These are phyloP conservation scores for Peronospora destructor DNA, from an alignment of 352 stramenopile genomes.

Conservation along the genomic window DNA sequence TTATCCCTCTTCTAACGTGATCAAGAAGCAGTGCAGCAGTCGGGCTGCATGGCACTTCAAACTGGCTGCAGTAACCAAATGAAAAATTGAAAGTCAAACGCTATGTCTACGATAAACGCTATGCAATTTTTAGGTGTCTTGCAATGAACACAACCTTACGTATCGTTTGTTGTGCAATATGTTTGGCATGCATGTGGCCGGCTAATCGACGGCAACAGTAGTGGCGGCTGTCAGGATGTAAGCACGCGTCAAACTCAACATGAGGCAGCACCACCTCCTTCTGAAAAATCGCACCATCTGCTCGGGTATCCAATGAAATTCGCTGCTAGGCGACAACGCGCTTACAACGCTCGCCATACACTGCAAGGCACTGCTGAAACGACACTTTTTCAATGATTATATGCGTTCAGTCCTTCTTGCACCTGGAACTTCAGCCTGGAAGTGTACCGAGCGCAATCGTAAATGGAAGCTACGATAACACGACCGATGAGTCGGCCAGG, in stretches of 20 bases:
- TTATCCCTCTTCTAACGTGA: background rate
- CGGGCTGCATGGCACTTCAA: background rate
- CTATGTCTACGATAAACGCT: no score
- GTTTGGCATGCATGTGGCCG: no score
- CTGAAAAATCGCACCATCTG: background rate
- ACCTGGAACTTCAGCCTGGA: background rate
- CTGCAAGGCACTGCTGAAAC: slow-evolving; percentile 1
- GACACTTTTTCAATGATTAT: background rate
- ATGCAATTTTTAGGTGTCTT: no score
- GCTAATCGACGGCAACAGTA: no score
- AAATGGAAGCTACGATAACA: background rate
- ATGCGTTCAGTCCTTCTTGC: background rate
- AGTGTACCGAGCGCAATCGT: background rate
- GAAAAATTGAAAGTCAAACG: no score
- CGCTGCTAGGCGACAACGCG: background rate
- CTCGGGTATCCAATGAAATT: background rate
- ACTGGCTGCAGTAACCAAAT: background rate
- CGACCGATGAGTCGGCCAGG: background rate
- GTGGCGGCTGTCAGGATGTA: background rate
- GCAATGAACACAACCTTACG: no score
- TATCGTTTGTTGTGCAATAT: no score
- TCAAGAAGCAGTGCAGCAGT: no score
- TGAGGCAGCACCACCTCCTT: background rate
- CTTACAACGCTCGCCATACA: background rate
- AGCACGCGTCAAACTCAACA: background rate